A percentile compares a stretch with the other conserved stretches of the same genome.
These are phyloP conservation scores for Colletotrichum sansevieriae DNA, from an alignment of 2,329 filamentous ascomycete species.

Conservation along the genomic window DNA sequence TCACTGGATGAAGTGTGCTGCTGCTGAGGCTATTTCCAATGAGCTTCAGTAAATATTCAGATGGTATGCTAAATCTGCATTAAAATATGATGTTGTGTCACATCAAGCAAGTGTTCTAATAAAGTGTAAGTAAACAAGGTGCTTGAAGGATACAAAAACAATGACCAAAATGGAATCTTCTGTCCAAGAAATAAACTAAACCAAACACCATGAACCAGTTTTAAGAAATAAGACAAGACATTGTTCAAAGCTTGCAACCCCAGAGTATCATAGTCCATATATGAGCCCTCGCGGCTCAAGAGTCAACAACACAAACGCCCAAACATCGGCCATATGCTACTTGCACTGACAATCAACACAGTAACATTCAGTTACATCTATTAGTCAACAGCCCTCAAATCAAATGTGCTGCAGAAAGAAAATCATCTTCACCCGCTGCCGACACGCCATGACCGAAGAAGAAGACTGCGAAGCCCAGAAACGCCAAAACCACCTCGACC, in stretches of 20 bases:
- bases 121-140: neutral
- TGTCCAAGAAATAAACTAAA: neutral
- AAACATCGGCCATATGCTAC: neutral
- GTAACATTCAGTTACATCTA: neutral
- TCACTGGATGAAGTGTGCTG: too few relatives aligned
- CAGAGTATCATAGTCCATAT: neutral
- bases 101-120: too few relatives aligned
- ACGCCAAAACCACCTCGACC: neutral
- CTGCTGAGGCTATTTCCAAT: too few relatives aligned
- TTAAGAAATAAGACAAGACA: neutral
- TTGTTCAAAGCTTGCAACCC: neutral
- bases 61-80: too few relatives aligned
- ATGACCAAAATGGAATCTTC: neutral
- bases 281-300: neutral
- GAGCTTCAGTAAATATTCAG: too few relatives aligned
- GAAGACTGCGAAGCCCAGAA: slow-evolving; percentile 18
- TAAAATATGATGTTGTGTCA: too few relatives aligned
- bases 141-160: neutral
- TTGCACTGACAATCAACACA: neutral
- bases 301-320: neutral
- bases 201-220: neutral
- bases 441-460: slow-evolving; percentile 6
- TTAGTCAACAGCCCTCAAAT: neutral
- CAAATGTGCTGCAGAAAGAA: slow-evolving; percentile 35
- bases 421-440: slow-evolving; percentile 22